phyloP scores from a whole-genome alignment of 495 filamentous ascomycete genomes.

The Penicillium odoratum region DNA sequence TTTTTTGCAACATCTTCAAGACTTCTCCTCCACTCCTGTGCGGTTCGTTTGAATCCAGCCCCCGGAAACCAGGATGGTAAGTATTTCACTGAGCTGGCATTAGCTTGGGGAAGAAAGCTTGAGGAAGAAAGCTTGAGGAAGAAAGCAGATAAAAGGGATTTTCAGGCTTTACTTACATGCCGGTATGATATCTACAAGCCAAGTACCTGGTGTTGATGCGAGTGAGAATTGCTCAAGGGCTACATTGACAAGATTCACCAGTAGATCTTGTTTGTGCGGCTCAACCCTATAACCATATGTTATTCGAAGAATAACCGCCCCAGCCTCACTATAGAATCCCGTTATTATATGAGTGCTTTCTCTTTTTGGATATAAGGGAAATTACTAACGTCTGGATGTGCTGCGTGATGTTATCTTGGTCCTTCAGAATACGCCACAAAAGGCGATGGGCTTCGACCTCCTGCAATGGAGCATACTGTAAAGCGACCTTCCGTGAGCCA shows the following conservation, averaged over 20 bases:
- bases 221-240: constrained; percentile 42
- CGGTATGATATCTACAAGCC: constrained; percentile 45
- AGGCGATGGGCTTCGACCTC: not conserved
- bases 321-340: constrained; percentile 30
- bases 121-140: not conserved
- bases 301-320: constrained; percentile 47
- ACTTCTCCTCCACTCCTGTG: constrained; percentile 11
- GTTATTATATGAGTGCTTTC: not conserved
- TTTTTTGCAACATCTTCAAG: constrained; percentile 26
- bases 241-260: constrained; percentile 40
- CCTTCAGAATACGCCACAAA: not conserved
- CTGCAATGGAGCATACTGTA: not conserved
- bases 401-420: constrained; percentile 20
- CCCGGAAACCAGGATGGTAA: constrained; percentile 50
- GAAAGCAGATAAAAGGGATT: not conserved
- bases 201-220: constrained; percentile 42
- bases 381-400: constrained; percentile 22
- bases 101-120: not conserved
- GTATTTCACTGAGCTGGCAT: constrained; percentile 19
- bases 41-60: constrained; percentile 41
- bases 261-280: constrained; percentile 36
- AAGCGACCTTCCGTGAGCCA: not conserved
- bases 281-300: constrained; percentile 52
- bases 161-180: constrained; percentile 4
- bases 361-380: not conserved